Base-by-base conservation (phyloP, 2,329 filamentous ascomycete species). In the Monilinia polystroma region DNA sequence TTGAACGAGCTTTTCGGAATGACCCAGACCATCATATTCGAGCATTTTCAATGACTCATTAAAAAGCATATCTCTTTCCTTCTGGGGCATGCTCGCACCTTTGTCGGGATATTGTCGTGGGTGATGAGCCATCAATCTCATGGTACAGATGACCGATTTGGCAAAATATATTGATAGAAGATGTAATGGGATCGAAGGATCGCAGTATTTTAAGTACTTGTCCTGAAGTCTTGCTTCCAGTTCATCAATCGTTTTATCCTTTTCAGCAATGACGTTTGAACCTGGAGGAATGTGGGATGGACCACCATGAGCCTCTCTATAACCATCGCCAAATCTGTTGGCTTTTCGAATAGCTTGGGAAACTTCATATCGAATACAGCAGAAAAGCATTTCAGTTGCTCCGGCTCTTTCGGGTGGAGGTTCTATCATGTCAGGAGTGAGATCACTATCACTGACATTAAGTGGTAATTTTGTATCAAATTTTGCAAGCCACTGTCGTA, bases 391-490 rank as follows among this genome's bases (percentile, higher is more conserved):
- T 62, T 84, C 82, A 0, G 81, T 82, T 0, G 79, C 73, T 0
- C 82, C 80, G 4, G 77, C 73, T 45, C 79, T 79, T 32, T 80
- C 79, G 7, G 70, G 71, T 0, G 81, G 81, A 1, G 75, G 72
- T 38, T 81, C 78, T 49, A 76, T 79, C 51, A 76, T 80, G 1
- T 77, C 75, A 0, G 82, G 81, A 4, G 78, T 79, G 66, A 85
- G 81, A 68, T 83, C 82, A 4, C 76, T 79, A 72, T 87, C 85
- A 74, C 86, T 81, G 55, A 87, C 75, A 66, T 86, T 85, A n/a
- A 81, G 77, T 1, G 84, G 84, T 11, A 81, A 74, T 2, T 76
- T 77, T 1, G 83, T 84, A 72, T 85, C 81, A 64, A 81, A 84
- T 47, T 76, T 78, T 10, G 77, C 73, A 2, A 76, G 72, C 58